Evolutionary conservation across 73 alveolate species (phyloP), one percentile per base, ranked within the genome.

Genomic region (Paramecium sonneborni): DNA sequence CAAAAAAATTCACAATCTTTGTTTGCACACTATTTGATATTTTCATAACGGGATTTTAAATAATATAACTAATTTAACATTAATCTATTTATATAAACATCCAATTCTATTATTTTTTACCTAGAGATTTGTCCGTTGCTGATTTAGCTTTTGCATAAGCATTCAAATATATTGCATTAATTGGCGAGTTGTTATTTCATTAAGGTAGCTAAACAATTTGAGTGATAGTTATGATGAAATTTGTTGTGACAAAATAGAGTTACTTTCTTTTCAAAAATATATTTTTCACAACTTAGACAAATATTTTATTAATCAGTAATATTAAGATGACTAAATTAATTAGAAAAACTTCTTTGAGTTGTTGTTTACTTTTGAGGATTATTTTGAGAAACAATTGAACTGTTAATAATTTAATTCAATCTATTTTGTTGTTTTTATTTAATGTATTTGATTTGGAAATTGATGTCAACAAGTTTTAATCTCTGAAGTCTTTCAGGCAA

Each of bases 281-380:
- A 62, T n/a, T 62, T 62, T 62, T 62, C 84, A 62, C 84, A 62
- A 26, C 84, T 62, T 26, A 62, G 2, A 62, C 84, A 62, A 62
- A 62, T 32, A 30, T 62, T 62, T 32, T 62, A 8, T 24, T 62
- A 62, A 30, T 24, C 84, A 26, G 84, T 20, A 12, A 62, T 26
- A 62, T 62, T 62, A 2, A 26, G 39, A 32, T 26, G 18, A 14
- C 24, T 62, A 0, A 24, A 0, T 26, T 24, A 26, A 30, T 62
- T 62, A 5, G 84, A 62, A 8, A 26, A 26, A 24, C 84, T 62
- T 62, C 84, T 62, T 62, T 62, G 46, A 62, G 84, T 62, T 11
- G 57, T 41, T 7, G 34, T 11, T 62, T 52, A 21, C 11, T 52
- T 52, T 52, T 32, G 20, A 0, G 48, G 48, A 21, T 14, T 32